Conservation (phyloP, 768 basidiomycete genomes). For the Ramaria sp. region DNA sequence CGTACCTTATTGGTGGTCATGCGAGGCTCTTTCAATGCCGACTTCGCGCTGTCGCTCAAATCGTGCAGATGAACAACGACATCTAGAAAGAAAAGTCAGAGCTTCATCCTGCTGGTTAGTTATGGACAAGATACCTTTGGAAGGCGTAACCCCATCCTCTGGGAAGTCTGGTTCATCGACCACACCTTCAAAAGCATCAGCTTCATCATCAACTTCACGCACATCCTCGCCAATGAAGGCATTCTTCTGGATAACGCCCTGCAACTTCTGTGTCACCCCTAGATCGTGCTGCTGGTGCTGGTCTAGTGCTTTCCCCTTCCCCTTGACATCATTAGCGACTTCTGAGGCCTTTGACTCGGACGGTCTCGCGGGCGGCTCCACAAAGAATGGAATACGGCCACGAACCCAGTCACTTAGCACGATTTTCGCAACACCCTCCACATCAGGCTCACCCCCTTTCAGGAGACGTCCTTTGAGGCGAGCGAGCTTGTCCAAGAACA, state of each 20-base stretch:
- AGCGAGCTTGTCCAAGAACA: slow-evolving; percentile 75
- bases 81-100: slow-evolving; percentile 16
- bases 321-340: slow-evolving; percentile 37
- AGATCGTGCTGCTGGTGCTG: slow-evolving; percentile 28
- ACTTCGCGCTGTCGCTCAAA: slow-evolving; percentile 12
- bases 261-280: slow-evolving; percentile 78
- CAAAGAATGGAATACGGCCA: slow-evolving; percentile 95
- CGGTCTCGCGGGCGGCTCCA: slow-evolving; percentile 76
- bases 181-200: slow-evolving; percentile 28
- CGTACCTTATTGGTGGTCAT: slow-evolving; percentile 90
- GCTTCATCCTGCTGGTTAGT: slow-evolving; percentile 13
- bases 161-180: slow-evolving; percentile 37
- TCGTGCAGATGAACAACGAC: slow-evolving; percentile 20
- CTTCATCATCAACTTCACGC: slow-evolving; percentile 35
- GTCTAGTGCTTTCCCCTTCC: slow-evolving; percentile 41
- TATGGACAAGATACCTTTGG: slow-evolving; percentile 6
- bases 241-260: slow-evolving; percentile 83
- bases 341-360: slow-evolving; percentile 46
- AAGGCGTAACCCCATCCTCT: slow-evolving; percentile 27
- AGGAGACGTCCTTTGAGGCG: slow-evolving; percentile 85
- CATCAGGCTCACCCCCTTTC: slow-evolving; percentile 90
- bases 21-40: slow-evolving; percentile 39
- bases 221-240: slow-evolving; percentile 79
- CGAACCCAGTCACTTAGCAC: slow-evolving; percentile 94
- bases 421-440: slow-evolving; percentile 90